Conservation (phyloP, 495 filamentous ascomycete genomes). For the Apodospora peruviana region DNA sequence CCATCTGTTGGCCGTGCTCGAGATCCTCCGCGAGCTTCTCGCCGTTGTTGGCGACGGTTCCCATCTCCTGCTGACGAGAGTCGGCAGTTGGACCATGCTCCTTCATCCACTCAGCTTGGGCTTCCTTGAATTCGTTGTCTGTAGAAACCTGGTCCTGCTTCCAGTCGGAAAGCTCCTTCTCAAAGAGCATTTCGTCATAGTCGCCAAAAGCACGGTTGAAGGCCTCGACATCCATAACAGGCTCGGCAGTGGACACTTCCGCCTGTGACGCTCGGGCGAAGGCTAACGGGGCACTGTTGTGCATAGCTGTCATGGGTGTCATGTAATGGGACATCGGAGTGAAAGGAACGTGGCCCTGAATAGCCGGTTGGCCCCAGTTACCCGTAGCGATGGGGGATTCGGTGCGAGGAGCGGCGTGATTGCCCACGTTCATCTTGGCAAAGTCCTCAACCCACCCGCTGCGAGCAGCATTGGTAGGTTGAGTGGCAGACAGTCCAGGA, state of each 20-base stretch:
- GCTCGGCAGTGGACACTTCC: background rate
- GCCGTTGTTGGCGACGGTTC: conserved; percentile 7
- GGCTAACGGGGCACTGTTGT: background rate
- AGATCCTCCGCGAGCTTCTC: conserved; percentile 17
- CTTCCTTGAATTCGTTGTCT: conserved; percentile 13
- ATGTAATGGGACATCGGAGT: too few species aligned
- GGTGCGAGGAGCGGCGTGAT: background rate
- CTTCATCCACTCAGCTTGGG: conserved; percentile 25
- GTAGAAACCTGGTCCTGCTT: conserved; percentile 7
- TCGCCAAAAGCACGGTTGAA: conserved; percentile 24
- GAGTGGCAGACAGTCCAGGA: background rate
- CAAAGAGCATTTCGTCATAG: conserved; percentile 15
- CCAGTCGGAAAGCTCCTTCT: conserved; percentile 18
- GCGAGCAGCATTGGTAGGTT: background rate
- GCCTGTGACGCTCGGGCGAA: background rate
- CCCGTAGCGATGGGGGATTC: background rate
- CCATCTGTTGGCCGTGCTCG: conserved; percentile 6
- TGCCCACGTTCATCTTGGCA: conserved; percentile 16
- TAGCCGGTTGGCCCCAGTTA: background rate
- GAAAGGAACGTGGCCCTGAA: background rate
- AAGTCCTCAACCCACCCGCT: conserved; percentile 25
- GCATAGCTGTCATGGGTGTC: background rate
- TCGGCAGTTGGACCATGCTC: conserved; percentile 22
- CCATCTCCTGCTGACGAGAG: conserved; percentile 12
- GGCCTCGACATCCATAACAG: conserved; percentile 19